These are phyloP conservation scores for Dendryphion nanum DNA, from an alignment of 2,329 filamentous ascomycete species.

Conservation along the genomic window DNA sequence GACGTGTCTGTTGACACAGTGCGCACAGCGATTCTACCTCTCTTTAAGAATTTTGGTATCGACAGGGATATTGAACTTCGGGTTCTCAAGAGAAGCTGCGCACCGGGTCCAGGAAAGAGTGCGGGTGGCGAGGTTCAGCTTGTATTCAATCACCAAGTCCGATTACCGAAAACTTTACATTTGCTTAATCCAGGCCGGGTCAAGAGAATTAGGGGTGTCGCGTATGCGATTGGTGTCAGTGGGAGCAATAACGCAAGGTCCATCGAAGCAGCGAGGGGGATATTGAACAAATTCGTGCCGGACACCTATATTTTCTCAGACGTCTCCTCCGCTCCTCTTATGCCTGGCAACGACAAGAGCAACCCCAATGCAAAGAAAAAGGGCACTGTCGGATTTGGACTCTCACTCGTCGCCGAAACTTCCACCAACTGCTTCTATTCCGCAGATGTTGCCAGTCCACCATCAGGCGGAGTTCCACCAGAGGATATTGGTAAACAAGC, in stretches of 20 bases:
- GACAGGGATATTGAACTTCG: slow-evolving; percentile 80
- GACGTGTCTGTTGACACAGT: slow-evolving; percentile 93
- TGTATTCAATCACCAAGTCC: slow-evolving; percentile 88
- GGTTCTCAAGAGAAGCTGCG: slow-evolving; percentile 68
- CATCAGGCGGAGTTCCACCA: slow-evolving; percentile 76
- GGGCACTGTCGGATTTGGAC: slow-evolving; percentile 85
- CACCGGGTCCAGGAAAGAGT: slow-evolving; percentile 71
- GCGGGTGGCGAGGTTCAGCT: slow-evolving; percentile 93
- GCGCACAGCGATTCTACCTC: slow-evolving; percentile 84
- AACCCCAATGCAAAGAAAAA: slow-evolving; percentile 52
- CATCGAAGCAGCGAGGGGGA: slow-evolving; percentile 84
- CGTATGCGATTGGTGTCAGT: slow-evolving; percentile 88
- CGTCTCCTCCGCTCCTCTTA: slow-evolving; percentile 58
- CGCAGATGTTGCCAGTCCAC: slow-evolving; percentile 74
- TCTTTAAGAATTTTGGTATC: slow-evolving; percentile 90
- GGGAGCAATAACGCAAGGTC: slow-evolving; percentile 92
- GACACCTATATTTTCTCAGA: slow-evolving; percentile 88
- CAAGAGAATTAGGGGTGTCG: slow-evolving; percentile 86
- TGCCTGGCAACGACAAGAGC: slow-evolving; percentile 69
- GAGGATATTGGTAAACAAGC: slow-evolving; percentile 89
- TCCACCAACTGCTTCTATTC: slow-evolving; percentile 83
- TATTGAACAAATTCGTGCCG: slow-evolving; percentile 77
- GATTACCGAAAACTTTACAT: slow-evolving; percentile 91
- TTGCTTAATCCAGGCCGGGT: slow-evolving; percentile 79
- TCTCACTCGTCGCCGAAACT: slow-evolving; percentile 90